A percentile compares a stretch with the other conserved stretches of the same genome.
Conservation (phyloP, 176 grass and related monocot genomes). For the Areca catechu region DNA sequence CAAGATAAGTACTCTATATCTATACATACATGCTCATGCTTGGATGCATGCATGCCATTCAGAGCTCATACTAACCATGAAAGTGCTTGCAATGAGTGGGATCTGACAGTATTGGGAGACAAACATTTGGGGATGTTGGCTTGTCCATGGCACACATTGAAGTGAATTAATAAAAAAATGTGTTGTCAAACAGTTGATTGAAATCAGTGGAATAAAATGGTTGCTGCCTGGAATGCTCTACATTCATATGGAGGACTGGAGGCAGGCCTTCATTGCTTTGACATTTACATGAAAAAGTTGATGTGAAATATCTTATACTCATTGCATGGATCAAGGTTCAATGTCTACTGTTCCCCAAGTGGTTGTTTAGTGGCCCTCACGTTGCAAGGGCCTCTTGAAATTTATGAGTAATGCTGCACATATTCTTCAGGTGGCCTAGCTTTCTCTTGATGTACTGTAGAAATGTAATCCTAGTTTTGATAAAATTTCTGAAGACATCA, state of each 20-base stretch:
- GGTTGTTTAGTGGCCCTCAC: constrained; percentile 27
- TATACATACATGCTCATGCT: no score
- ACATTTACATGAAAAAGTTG: not conserved
- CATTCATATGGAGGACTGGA: constrained; percentile 11
- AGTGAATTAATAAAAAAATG: no score
- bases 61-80: not conserved
- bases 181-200: constrained; percentile 10
- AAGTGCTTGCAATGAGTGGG: constrained; percentile 34
- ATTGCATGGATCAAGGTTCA: constrained; percentile 30
- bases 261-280: not conserved
- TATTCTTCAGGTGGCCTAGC: no score
- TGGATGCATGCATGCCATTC: no score
- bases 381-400: constrained; percentile 2
- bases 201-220: constrained; percentile 21
- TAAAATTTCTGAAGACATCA: no score
- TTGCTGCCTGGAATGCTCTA: not conserved
- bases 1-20: no score
- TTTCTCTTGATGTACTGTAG: no score
- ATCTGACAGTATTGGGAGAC: not conserved
- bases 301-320: constrained; percentile 9
- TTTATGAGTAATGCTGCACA: no score
- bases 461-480: no score
- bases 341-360: constrained; percentile 49
- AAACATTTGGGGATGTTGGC: no score
- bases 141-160: no score